Base-by-base conservation (phyloP, 208 protist genomes). In the Trypanosoma congolense region DNA sequence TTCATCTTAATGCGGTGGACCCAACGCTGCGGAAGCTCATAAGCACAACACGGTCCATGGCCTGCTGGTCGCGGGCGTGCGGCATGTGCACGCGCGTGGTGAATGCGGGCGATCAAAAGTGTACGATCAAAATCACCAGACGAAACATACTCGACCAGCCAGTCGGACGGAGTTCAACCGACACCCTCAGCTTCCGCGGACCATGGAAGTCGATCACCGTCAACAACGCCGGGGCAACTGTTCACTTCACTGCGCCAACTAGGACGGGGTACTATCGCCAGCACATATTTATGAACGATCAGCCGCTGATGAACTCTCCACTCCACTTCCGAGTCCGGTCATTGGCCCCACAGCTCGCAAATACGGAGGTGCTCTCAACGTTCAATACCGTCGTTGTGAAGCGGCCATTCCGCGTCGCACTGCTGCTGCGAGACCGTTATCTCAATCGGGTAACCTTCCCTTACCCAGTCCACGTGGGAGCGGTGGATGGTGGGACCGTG, bases 251-350 rank as follows among this genome's bases (percentile, higher is more conserved):
- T 5, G 73, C 77, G 2, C 77, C 83, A 2, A 55, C 36, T 0
- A 70, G 52, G n/a, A 53, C 70, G 24, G 80, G 83, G 6, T 48
- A 59, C 24, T 65, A 84, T 55, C 52, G 69, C 35, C 64, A 87
- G 46, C 70, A 85, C 41, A 61, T 86, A 31, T 54, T 82, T 4
- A 56, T 87, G 44, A 70, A 78, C 46, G 83, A 77, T 0, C 73
- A 87, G 54, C 83, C 71, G 19, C 51, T 91, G 9, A 66, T 80
- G 10, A 73, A 83, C 56, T 87, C 80, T 2, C 83, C 83, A 46
- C 51, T 91, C 54, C 48, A 31, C 24, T 57, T 84, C 43, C 50
- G 54, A n/a, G 77, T 91, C 16, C 55, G 55, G 3, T 66, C 83
- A 0, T 69, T 54, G 6, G 31, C 22, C 2, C 60, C 79, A 4